These are phyloP conservation scores for Aspergillus arachidicola DNA, from an alignment of 2,329 filamentous ascomycete species.

Conservation along the genomic window DNA sequence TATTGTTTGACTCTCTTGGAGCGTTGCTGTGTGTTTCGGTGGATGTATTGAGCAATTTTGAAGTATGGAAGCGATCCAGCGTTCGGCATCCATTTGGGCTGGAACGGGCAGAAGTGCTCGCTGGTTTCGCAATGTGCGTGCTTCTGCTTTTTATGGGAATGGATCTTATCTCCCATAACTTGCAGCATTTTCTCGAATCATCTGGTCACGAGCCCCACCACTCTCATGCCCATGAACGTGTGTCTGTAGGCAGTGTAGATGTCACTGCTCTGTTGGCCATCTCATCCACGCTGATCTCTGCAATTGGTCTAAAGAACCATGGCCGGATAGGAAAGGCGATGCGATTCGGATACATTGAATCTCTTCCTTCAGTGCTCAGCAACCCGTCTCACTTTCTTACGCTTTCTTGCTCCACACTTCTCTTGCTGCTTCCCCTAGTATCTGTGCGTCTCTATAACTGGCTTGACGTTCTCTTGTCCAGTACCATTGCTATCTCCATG, in stretches of 20 bases:
- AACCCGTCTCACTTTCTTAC: conserved; percentile 97
- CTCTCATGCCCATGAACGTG: conserved; percentile 65
- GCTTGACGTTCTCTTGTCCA: conserved; percentile 81
- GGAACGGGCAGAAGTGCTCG: conserved; percentile 88
- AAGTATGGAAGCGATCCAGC: conserved; percentile 92
- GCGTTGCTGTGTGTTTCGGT: conserved; percentile 89
- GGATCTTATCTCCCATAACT: conserved; percentile 88
- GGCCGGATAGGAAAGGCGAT: conserved; percentile 89
- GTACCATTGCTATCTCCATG: conserved; percentile 83
- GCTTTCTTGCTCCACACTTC: conserved; percentile 77
- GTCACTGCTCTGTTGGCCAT: conserved; percentile 81
- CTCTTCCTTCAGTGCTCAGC: conserved; percentile 80
- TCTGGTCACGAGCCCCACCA: conserved; percentile 75
- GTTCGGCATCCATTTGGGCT: conserved; percentile 92
- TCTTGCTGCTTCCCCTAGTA: conserved; percentile 80
- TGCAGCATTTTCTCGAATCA: conserved; percentile 88
- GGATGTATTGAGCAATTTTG: conserved; percentile 93
- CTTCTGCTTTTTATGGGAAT: conserved; percentile 97
- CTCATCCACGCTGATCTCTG: conserved; percentile 78
- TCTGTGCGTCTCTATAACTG: conserved; percentile 78
- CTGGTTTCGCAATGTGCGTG: conserved; percentile 93
- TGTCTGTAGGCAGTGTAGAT: conserved; percentile 77
- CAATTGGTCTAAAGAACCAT: conserved; percentile 86
- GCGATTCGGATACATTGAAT: conserved; percentile 79
- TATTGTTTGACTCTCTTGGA: conserved; percentile 93